A percentile compares a stretch with the other conserved stretches of the same genome.
Evolutionary conservation across 169 alveolate genomes (phyloP).

Genomic region (Cryptosporidium andersoni): DNA sequence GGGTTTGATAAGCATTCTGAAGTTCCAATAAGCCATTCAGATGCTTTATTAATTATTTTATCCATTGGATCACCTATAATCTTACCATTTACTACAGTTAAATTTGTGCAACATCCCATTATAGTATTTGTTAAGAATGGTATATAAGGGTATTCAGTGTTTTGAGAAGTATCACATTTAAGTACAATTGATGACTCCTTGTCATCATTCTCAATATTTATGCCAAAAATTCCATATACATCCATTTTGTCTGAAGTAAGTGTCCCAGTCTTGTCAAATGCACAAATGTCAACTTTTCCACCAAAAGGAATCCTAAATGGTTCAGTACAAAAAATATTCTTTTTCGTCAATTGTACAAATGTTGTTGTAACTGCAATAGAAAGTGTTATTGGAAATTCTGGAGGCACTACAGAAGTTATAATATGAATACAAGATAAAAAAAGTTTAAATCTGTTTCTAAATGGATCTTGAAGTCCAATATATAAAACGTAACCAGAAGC

Average conservation of each 20-base stretch:
- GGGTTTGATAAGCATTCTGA: conserved; percentile 8
- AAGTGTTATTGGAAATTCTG: conserved; percentile 98
- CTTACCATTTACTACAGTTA: conserved; percentile 83
- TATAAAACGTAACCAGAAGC: conserved; percentile 92
- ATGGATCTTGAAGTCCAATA: conserved; percentile 82
- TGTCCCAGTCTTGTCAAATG: conserved; percentile 99
- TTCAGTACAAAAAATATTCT: conserved; percentile 96
- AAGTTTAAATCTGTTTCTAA: conserved; percentile 87
- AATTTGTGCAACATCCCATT: conserved; percentile 94
- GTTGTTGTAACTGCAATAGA: conserved; percentile 96
- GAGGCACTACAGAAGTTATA: conserved; percentile 98
- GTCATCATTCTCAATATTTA: conserved; percentile 3
- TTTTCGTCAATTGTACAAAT: conserved; percentile 87
- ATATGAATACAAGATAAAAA: conserved; percentile 93
- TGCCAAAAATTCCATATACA: conserved; percentile 75
- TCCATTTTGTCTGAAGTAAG: conserved; percentile 91
- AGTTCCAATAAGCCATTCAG: conserved; percentile 29
- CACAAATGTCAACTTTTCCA: conserved; percentile 89
- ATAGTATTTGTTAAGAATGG: conserved; percentile 86
- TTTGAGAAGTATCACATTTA: neutral
- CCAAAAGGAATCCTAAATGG: conserved; percentile 98
- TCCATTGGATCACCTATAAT: conserved; percentile 97
- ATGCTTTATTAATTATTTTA: conserved; percentile 68
- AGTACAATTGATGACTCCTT: conserved; percentile 4
- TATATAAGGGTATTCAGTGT: neutral